Evolutionary conservation across 2,329 filamentous ascomycete species (phyloP).

Genomic region (Aciculosporium take): DNA sequence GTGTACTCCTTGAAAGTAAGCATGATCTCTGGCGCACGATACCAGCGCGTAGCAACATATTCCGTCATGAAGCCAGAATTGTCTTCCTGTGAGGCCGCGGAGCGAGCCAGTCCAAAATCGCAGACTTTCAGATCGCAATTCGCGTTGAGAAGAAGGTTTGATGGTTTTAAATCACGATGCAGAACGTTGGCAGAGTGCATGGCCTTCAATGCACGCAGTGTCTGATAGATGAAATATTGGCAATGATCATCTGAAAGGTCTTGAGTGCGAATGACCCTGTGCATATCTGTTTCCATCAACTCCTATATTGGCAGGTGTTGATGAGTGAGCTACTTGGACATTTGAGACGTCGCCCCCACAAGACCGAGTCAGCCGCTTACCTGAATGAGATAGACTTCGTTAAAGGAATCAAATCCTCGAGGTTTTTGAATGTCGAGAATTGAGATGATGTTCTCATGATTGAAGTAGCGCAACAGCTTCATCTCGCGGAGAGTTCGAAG

Average conservation of each 20-base stretch:
- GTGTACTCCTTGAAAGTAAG: conserved; percentile 99
- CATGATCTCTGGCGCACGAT: conserved; percentile 98
- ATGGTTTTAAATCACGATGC: conserved; percentile 93
- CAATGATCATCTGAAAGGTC: conserved; percentile 98
- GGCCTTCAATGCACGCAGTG: conserved; percentile 87
- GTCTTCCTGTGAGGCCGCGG: conserved; percentile 91
- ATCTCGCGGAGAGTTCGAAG: conserved; percentile 93
- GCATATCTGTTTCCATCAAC: conserved; percentile 99
- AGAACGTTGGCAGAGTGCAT: conserved; percentile 99
- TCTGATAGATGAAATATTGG: conserved; percentile 99
- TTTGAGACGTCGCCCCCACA: neutral
- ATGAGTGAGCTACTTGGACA: neutral
- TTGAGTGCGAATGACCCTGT: conserved; percentile 94
- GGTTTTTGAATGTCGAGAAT: conserved; percentile 99
- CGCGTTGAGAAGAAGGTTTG: conserved; percentile 89
- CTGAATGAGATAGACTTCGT: conserved; percentile 97
- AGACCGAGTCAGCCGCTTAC: conserved; percentile 31
- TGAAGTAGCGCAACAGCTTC: conserved; percentile 98
- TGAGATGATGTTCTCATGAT: conserved; percentile 99
- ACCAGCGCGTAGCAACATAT: conserved; percentile 99
- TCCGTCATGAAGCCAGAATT: conserved; percentile 99
- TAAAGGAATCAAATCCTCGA: conserved; percentile 87
- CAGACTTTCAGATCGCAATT: conserved; percentile 99
- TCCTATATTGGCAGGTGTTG: conserved; percentile 39
- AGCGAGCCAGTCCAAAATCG: conserved; percentile 91